A percentile compares a stretch with the other conserved stretches of the same genome.
phyloP scores from a whole-genome alignment of 768 basidiomycete species.

The Russula foetens region DNA sequence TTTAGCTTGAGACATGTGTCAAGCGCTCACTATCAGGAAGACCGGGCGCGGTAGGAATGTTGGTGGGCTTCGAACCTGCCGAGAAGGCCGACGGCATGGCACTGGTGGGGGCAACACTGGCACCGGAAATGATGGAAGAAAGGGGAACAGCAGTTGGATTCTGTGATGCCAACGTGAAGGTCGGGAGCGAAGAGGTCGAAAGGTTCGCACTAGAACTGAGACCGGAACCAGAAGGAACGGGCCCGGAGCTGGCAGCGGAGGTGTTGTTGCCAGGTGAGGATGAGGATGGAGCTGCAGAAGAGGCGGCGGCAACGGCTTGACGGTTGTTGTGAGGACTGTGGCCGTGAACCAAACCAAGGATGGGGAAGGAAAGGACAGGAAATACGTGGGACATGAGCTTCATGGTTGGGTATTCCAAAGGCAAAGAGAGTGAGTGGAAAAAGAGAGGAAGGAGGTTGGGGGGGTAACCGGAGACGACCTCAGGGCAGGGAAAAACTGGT shows the following conservation, averaged over 20 bases:
- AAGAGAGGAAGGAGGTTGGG: conserved; percentile 2
- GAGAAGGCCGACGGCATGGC: conserved; percentile 40
- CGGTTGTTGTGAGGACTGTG: conserved; percentile 18
- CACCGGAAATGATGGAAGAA: conserved; percentile 37
- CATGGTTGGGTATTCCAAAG: conserved; percentile 20
- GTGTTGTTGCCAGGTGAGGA: background rate
- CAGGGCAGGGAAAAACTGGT: too few species aligned
- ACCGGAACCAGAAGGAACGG: background rate
- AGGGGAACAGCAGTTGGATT: conserved; percentile 60
- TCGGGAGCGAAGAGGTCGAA: background rate
- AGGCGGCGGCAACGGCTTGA: conserved; percentile 19
- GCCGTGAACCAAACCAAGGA: conserved; percentile 34
- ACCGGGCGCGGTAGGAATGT: conserved; percentile 27
- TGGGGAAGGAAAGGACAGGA: conserved; percentile 29
- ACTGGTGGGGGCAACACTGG: conserved; percentile 35
- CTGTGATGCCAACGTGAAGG: conserved; percentile 39
- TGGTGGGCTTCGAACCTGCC: conserved; percentile 40
- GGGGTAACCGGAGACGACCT: background rate
- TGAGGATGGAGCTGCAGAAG: conserved; percentile 22
- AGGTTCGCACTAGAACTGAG: background rate
- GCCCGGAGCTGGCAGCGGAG: conserved; percentile 5
- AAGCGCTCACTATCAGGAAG: conserved; percentile 28
- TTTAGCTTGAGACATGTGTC: background rate
- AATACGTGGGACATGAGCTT: conserved; percentile 27
- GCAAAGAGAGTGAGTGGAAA: conserved; percentile 10